Evolutionary conservation across 345 rosid species (phyloP), one percentile per base, ranked within the genome.

Genomic region (Rhizophora mangle): DNA sequence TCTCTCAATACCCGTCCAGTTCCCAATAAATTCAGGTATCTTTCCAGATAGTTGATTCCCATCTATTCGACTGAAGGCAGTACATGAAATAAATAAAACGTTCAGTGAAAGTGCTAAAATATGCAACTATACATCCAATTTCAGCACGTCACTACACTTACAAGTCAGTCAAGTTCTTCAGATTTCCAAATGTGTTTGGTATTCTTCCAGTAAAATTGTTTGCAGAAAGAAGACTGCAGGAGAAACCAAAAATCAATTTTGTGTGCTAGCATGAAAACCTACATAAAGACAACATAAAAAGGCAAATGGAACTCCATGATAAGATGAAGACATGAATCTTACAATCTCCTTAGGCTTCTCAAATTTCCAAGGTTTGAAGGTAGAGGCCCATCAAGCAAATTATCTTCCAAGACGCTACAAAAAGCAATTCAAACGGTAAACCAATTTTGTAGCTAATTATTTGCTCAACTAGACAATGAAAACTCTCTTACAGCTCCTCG

Each of bases 11-110:
- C 15, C 68, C 56, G 88, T 92, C 99, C 97, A 95, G 62, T 84
- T 92, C 59, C 94, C 97, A 0, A 95, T 87, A 36, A 95, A 82
- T 58, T 83, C 82, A 5, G 99, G 96, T 72, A 95, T 83, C 79
- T 79, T 86, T 16, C 97, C 99, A 0, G 92, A 85, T 52, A 95
- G 18, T 59, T 64, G 66, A 78, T 31, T 95, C 58, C 96, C 99
- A 80, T 92, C 97, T 52, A 92, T 80, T 80, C 94, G 81, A 73
- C 96, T 92, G 80, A 78, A 84, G 60, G 34, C 37, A 63, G 27
- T 16, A 65, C 32, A 46, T 29, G 2, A 34, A 52, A 32, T 62
- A 69, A 54, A 30, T 16, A 63, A 51, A 52, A 18, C 51, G 64
- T 43, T 6, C 30, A 61, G 8, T n/a, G 13, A 46, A 27, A 64